phyloP scores from a whole-genome alignment of 371 early-diverging fungal species.

The Haplosporangium sp. region DNA sequence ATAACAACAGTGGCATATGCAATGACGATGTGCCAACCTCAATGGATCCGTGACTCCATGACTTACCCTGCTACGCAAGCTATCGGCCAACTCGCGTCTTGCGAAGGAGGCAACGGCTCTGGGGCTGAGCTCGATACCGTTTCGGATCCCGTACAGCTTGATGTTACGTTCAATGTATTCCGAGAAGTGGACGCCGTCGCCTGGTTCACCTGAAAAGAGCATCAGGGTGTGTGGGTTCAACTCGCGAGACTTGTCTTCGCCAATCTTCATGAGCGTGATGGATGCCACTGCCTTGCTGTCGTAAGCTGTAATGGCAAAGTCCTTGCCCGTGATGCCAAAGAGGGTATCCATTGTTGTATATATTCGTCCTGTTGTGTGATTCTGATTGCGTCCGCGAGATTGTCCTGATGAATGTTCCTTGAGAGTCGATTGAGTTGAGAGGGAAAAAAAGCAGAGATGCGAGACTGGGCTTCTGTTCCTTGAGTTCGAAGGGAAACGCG shows the following conservation, averaged over 20 bases:
- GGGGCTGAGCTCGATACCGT: slow-evolving; percentile 85
- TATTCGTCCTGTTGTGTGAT: background rate
- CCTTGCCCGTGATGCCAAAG: slow-evolving; percentile 95
- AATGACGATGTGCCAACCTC: too few species aligned
- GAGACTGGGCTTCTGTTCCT: too few species aligned
- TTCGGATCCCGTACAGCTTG: slow-evolving; percentile 87
- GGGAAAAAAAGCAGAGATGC: too few species aligned
- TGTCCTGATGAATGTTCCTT: too few species aligned
- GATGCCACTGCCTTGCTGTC: slow-evolving; percentile 86
- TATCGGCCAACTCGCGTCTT: slow-evolving; percentile 87
- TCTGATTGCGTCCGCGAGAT: background rate
- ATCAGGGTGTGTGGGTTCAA: slow-evolving; percentile 86
- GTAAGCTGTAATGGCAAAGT: slow-evolving; percentile 89
- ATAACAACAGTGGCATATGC: too few species aligned
- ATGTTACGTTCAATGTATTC: slow-evolving; percentile 96
- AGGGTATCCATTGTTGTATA: slow-evolving; percentile 83
- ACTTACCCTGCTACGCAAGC: slow-evolving; percentile 87
- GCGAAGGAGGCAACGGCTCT: slow-evolving; percentile 88
- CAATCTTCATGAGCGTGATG: slow-evolving; percentile 92
- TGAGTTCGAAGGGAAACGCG: too few species aligned
- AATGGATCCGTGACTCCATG: background rate
- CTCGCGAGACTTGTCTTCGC: slow-evolving; percentile 88
- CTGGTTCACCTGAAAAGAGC: slow-evolving; percentile 93
- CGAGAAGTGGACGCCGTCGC: slow-evolving; percentile 94
- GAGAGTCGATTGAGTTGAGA: too few species aligned